Base-by-base conservation (phyloP, 176 grass and related monocot genomes). In the Musa troglodytarum region DNA sequence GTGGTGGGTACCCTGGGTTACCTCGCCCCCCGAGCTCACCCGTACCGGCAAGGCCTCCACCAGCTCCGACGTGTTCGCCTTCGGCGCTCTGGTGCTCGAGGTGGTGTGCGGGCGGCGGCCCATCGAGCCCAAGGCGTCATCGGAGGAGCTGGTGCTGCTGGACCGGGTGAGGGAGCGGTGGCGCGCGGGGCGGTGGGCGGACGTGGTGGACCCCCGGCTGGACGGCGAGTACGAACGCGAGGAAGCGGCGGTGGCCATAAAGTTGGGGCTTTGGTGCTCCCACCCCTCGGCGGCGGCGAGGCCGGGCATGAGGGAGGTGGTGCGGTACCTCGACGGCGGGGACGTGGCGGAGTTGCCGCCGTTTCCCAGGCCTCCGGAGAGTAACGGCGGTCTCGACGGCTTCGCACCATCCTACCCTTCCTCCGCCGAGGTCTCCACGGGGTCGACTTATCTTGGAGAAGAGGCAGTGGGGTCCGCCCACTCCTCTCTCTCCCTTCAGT, bases 1-100 rank as follows among this genome's bases (percentile, higher is more conserved):
- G 84, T 92, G 65, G 89, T 96, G 53, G 92, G 92, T 14, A 96
- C 92, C 3, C 80, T 96, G 0, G 92, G 92, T 3, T 96, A 96
- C 84, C 77, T 96, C 5, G 92, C 88, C 6, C 6, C 92, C 92
- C 14, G 92, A 96, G 84, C 79, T 92, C 51, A 87, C 89, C 74
- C 51, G 89, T 63, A 92, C 89, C 20, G 92, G 89, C 75, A 88
- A 84, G 72, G 92, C 87, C 0, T 89, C 89, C 8, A 49, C 75
- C 11, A 78, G 84, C 11, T 79, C 77, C 11, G 89, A 92, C 78
- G 92, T 96, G 82, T 96, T 92, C 65, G 89, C 92, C 57, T 92
- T 96, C 76, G 92, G 92, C 0, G 87, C 92, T 4, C 77, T 92
- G 62, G 84, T 84, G 73, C 83, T 96, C 50, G 92, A 96, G 87